These are phyloP conservation scores for Ilyonectria destructans DNA, from an alignment of 2,329 filamentous ascomycete genomes.

Conservation along the genomic window DNA sequence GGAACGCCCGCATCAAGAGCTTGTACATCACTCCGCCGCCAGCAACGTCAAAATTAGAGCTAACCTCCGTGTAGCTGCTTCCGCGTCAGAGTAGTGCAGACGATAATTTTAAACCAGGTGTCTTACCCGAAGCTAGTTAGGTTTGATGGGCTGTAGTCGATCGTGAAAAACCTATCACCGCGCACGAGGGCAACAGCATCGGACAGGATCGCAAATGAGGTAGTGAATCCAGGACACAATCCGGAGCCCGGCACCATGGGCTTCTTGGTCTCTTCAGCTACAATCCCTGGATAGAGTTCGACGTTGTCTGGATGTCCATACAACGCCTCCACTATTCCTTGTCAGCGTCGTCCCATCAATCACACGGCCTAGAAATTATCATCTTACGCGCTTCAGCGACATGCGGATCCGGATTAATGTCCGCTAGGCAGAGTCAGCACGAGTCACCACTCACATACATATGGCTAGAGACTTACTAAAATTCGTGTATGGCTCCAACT, in stretches of 20 bases:
- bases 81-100: too few relatives aligned
- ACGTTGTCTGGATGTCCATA: conserved; percentile 78
- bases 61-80: conserved; percentile 58
- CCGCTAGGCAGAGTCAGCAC: too few relatives aligned
- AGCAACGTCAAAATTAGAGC: conserved; percentile 53
- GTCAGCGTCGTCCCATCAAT: too few relatives aligned
- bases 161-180: conserved; percentile 73
- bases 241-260: conserved; percentile 64
- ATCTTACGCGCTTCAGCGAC: conserved; percentile 9
- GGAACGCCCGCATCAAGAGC: conserved; percentile 63
- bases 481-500: too few relatives aligned
- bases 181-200: conserved; percentile 74
- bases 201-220: conserved; percentile 70
- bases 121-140: conserved; percentile 55
- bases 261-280: conserved; percentile 72
- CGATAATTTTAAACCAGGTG: too few relatives aligned
- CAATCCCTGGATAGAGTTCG: conserved; percentile 79
- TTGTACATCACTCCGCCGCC: conserved; percentile 64
- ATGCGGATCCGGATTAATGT: too few relatives aligned
- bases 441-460: too few relatives aligned
- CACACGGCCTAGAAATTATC: too few relatives aligned
- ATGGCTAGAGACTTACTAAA: too few relatives aligned
- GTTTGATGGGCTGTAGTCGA: conserved; percentile 61
- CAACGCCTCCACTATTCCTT: conserved; percentile 60
- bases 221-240: conserved; percentile 62